phyloP scores from a whole-genome alignment of 257 asterid genomes.

The Lavandula angustifolia region DNA sequence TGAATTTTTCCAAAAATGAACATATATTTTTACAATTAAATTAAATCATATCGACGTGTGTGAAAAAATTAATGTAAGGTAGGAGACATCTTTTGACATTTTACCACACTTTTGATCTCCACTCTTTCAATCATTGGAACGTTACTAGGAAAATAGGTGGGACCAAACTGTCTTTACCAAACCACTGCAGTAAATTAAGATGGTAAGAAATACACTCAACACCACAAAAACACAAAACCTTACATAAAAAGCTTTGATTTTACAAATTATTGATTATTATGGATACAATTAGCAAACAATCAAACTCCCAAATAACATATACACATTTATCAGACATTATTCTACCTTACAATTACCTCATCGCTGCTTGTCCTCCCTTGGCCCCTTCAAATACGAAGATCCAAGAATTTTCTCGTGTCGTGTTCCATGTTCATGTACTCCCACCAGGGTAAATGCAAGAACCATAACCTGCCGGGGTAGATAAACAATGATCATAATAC shows the following conservation, averaged over 20 bases:
- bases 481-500: neutral
- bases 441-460: slow-evolving; percentile 58
- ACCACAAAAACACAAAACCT: neutral
- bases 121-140: slow-evolving; percentile 13
- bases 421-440: slow-evolving; percentile 23
- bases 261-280: neutral
- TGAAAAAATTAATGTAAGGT: too few species aligned
- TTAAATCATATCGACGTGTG: too few species aligned
- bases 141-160: neutral
- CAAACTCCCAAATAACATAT: slow-evolving; percentile 17
- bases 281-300: slow-evolving; percentile 28
- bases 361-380: neutral
- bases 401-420: neutral
- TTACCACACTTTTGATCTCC: neutral
- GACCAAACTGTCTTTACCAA: neutral
- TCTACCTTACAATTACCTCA: slow-evolving; percentile 17
- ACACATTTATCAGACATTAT: slow-evolving; percentile 20
- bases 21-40: too few species aligned
- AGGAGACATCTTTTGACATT: slow-evolving; percentile 21
- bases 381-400: slow-evolving; percentile 11
- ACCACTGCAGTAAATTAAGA: neutral
- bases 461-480: slow-evolving; percentile 54
- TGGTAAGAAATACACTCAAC: neutral
- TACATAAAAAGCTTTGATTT: neutral
- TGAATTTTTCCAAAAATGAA: too few species aligned